Conservation (phyloP, 2,329 filamentous ascomycete genomes). For the Exophiala sp. region DNA sequence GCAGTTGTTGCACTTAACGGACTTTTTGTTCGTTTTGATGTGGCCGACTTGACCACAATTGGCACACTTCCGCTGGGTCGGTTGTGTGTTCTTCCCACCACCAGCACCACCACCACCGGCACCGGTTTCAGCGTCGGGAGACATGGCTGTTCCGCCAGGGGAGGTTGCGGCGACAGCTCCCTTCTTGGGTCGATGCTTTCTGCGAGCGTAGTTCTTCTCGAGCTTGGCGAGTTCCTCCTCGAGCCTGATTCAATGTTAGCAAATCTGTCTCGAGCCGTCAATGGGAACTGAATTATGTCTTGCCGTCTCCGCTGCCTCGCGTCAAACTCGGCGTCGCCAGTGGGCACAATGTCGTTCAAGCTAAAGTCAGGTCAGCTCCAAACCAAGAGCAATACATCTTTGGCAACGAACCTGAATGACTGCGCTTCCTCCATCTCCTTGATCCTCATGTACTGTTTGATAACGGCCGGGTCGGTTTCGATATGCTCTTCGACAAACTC, state of each 20-base stretch:
- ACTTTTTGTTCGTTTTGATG: constrained; percentile 99
- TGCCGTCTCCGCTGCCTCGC: constrained; percentile 55
- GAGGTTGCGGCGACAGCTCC: constrained; percentile 23
- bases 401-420: constrained; percentile 61
- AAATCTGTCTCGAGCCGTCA: constrained; percentile 19
- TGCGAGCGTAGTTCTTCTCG: constrained; percentile 69
- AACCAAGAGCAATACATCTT: not conserved
- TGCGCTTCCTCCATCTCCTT: constrained; percentile 65
- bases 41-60: constrained; percentile 96
- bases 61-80: constrained; percentile 77
- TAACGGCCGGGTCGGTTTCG: constrained; percentile 70
- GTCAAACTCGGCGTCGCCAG: constrained; percentile 62
- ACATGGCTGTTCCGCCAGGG: constrained; percentile 34
- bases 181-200: constrained; percentile 53
- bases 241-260: constrained; percentile 45
- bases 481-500: constrained; percentile 57
- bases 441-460: constrained; percentile 78
- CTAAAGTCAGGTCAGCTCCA: constrained; percentile 16
- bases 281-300: constrained; percentile 3
- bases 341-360: constrained; percentile 43
- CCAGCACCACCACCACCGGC: constrained; percentile 34
- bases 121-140: constrained; percentile 43
- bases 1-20: constrained; percentile 38
- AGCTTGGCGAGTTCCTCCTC: constrained; percentile 44
- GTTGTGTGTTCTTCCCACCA: constrained; percentile 60